Evolutionary conservation across 306 rosid species (phyloP), one percentile per base, ranked within the genome.

Genomic region (Quercus aquifolioides): DNA sequence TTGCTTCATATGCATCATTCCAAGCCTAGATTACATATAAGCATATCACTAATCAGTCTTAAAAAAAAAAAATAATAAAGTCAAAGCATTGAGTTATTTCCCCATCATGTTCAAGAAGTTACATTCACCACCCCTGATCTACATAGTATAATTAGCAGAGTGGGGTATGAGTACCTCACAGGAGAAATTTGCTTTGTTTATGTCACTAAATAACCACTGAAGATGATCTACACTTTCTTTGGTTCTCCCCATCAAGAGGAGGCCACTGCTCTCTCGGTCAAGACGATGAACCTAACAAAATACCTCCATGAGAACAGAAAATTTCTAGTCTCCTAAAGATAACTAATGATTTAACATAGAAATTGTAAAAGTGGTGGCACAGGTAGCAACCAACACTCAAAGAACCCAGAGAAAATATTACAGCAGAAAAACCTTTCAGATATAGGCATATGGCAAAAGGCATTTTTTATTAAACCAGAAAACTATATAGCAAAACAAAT

Each of bases 221-320:
- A 95, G 94, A 64, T 82, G 93, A 73, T 84, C 88, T 57, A 88
- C 81, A 80, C 96, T 92, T 73, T 91, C 96, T 71, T 89, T 85
- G 79, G 92, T 92, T 88, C 99, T 90, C 59, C 99, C 99, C 82
- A 95, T 74, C 81, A 92, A 62, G 79, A 86, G 81, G 62, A 92
- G 84, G 86, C 99, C 96, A 56, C 99, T 95, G 86, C 85, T 92
- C 85, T 95, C 99, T 79, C 88, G 85, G 83, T 95, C 98, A 74
- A 95, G 96, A 74, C 98, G 98, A 82, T 95, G 98, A 80, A 95
- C 96, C 99, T 95, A 68, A 75, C 28, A 80, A 75, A 78, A 80
- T 67, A 67, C 1, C 25, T 33, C 72, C 38, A 33, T 67, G 72
- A n/a, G 49, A 33, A 31, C 25, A 33, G 51, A 13, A 67, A 67